Base-by-base conservation (phyloP, 352 stramenopile species). In the Phytophthora sansomeana region DNA sequence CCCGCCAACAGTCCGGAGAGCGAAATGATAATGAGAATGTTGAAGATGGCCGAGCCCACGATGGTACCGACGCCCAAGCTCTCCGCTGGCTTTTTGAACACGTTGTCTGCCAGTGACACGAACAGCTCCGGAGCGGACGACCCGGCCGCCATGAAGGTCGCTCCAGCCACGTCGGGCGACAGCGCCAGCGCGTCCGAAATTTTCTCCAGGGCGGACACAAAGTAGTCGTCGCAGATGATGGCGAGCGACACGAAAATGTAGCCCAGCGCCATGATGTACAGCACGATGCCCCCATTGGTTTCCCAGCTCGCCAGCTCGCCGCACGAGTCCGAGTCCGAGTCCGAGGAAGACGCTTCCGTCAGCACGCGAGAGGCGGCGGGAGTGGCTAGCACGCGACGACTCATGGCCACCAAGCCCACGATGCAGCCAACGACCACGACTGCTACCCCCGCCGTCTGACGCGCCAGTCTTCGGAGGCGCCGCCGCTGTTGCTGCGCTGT, bases 151-250 rank as follows among this genome's bases (percentile, higher is more conserved):
- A 96, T 91, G 69, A 96, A 95, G 1, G 87, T 93, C 6, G 89
- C 89, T 56, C 87, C 87, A 5, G 85, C 87, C 19, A 95, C 87
- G 55, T 96, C 87, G 32, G 88, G 77, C 13, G 85, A 89, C 19
- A 96, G 71, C 21, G 58, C 70, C 21, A 91, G 46, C 3, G 57
- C 59, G n/a, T 89, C 83, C 4, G 85, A 85, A 51, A 96, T 86
- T 44, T 80, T 81, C 62, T 97, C 89, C 17, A 97, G 75, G 30
- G 89, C 55, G 11, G 85, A 80, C 30, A 93, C 87, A 30, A 97
- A 91, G 72, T 96, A 96, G 71, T 97, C 90, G 69, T 97, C 90
- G 54, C 81, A 93, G 36, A 97, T 90, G 74, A 97, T 90, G 43
- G 90, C 90, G 43, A 97, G 85, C 41, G 85, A 84, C 29, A 96